These are phyloP conservation scores for Aegilops sharonensis DNA, from an alignment of 176 grass and related monocot genomes.

Conservation along the genomic window DNA sequence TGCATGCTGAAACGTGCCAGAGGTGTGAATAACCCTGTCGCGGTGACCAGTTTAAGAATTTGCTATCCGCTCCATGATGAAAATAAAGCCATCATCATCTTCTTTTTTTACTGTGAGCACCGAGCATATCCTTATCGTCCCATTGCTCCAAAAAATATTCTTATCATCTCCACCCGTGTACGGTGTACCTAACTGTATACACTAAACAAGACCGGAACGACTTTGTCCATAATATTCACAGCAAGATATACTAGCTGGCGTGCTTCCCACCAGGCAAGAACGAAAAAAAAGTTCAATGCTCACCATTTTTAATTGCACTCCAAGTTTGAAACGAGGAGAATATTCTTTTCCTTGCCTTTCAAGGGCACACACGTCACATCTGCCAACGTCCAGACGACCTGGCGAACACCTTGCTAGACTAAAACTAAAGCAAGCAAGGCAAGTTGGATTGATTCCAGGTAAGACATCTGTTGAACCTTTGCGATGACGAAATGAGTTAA, in stretches of 20 bases:
- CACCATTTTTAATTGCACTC: neutral
- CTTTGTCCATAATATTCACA: too few species aligned
- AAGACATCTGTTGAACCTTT: neutral
- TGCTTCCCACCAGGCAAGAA: neutral
- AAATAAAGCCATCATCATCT: too few species aligned
- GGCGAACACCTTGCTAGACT: neutral
- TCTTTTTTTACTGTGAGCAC: too few species aligned
- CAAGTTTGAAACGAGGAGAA: neutral
- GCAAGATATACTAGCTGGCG: neutral
- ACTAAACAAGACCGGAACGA: too few species aligned
- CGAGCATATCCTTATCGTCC: neutral
- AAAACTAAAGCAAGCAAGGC: neutral
- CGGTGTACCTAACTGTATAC: neutral
- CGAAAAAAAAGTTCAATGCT: neutral
- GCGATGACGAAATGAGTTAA: neutral
- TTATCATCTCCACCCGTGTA: neutral
- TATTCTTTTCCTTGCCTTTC: neutral
- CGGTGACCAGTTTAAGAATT: too few species aligned
- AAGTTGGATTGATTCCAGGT: slow-evolving; percentile 16
- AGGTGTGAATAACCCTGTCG: too few species aligned
- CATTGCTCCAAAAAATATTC: neutral
- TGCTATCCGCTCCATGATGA: too few species aligned
- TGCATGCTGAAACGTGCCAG: too few species aligned
- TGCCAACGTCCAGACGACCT: neutral
- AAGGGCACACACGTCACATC: neutral